A percentile compares a stretch with the other conserved stretches of the same genome.
Conservation (phyloP, 1,284 basidiomycete species). For the Vanrija pseudolonga region DNA sequence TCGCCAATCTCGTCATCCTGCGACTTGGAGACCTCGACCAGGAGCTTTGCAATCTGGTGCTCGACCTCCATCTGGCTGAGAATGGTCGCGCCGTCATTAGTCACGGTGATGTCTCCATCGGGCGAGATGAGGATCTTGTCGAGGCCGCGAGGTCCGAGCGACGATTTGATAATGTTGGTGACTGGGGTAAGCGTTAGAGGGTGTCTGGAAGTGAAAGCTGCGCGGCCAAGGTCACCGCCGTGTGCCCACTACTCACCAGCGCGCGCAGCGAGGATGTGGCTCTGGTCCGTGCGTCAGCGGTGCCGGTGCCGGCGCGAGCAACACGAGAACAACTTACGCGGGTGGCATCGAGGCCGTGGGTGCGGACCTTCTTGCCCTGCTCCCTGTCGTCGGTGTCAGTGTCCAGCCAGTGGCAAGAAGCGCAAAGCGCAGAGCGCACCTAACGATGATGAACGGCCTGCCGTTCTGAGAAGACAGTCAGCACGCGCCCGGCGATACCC, state of each 20-base stretch:
- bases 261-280: constrained; percentile 87
- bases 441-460: constrained; percentile 92
- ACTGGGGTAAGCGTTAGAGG: constrained; percentile 54
- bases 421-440: constrained; percentile 23
- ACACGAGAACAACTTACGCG: constrained; percentile 66
- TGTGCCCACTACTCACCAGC: constrained; percentile 20
- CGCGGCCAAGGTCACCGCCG: neutral
- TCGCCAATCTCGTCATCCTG: constrained; percentile 99
- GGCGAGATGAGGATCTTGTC: constrained; percentile 99
- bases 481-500: neutral
- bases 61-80: constrained; percentile 96
- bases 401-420: neutral
- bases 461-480: constrained; percentile 65
- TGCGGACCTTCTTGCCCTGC: constrained; percentile 90
- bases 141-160: constrained; percentile 88
- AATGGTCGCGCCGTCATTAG: constrained; percentile 97
- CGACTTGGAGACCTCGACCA: constrained; percentile 88
- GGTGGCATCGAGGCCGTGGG: constrained; percentile 92
- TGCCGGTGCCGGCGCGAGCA: neutral
- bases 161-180: constrained; percentile 91
- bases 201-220: neutral
- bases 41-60: constrained; percentile 95
- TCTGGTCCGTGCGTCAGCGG: constrained; percentile 53
- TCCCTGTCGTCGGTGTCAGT: constrained; percentile 55
- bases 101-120: constrained; percentile 98